phyloP scores from a whole-genome alignment of 129 eudicot species.

The Artemisia tridentata region DNA sequence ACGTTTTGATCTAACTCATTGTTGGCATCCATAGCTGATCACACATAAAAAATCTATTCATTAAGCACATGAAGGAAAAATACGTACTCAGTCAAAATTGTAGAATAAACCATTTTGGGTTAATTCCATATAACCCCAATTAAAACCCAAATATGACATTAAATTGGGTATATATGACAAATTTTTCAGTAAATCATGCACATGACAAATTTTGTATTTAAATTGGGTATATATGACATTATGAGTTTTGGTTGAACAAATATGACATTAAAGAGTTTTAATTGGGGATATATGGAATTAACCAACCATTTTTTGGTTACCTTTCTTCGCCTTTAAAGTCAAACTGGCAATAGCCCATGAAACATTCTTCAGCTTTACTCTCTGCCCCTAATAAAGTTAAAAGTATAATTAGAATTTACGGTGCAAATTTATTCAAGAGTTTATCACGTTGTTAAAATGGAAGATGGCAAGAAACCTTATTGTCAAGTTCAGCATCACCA shows the following conservation, averaged over 20 bases:
- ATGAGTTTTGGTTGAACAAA: too few species aligned
- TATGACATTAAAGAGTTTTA: too few species aligned
- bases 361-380: slow-evolving; percentile 73
- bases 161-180: too few species aligned
- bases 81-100: background rate
- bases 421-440: slow-evolving; percentile 19
- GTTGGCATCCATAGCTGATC: slow-evolving; percentile 41
- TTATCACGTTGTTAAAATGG: background rate
- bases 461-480: slow-evolving; percentile 44
- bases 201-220: too few species aligned
- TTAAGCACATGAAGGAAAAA: slow-evolving; percentile 7
- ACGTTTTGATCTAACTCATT: slow-evolving; percentile 52
- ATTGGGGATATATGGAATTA: too few species aligned
- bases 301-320: slow-evolving; percentile 26
- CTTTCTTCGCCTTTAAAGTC: slow-evolving; percentile 49
- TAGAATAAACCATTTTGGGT: background rate
- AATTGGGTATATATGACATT: too few species aligned
- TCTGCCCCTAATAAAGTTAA: slow-evolving; percentile 52
- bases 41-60: slow-evolving; percentile 1
- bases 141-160: too few species aligned
- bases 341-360: slow-evolving; percentile 78
- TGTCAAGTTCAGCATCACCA: slow-evolving; percentile 46
- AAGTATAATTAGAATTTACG: background rate
- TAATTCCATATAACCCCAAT: too few species aligned
- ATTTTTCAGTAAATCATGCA: too few species aligned